Evolutionary conservation across 305 asterid species (phyloP).

Genomic region (Fraxinus latifolia): DNA sequence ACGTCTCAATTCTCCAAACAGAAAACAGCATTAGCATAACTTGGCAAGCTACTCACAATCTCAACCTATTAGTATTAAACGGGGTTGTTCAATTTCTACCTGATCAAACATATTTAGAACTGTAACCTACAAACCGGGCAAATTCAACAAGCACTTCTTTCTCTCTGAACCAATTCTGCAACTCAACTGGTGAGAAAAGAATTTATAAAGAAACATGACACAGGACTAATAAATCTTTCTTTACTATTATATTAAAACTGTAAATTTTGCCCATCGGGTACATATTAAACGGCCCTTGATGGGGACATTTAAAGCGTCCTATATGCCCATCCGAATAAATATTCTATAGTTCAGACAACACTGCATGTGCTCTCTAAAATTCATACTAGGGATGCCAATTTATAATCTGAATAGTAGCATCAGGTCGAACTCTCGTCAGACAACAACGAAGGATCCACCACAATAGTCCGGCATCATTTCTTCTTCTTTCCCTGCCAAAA

Average conservation of each 20-base stretch:
- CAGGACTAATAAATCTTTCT: neutral
- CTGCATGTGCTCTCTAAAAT: neutral
- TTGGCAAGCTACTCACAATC: neutral
- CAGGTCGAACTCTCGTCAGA: too few relatives aligned
- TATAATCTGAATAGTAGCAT: neutral
- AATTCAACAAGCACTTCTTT: neutral
- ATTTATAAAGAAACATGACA: neutral
- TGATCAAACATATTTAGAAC: neutral
- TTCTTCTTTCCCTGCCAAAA: constrained; percentile 69
- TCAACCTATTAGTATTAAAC: neutral
- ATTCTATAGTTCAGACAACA: neutral
- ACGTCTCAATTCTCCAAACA: neutral
- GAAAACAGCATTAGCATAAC: neutral
- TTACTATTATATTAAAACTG: neutral
- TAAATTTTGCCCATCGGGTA: neutral
- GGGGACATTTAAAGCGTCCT: neutral
- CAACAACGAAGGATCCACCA: neutral
- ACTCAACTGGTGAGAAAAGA: neutral
- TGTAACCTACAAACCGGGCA: neutral
- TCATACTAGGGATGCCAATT: neutral
- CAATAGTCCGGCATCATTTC: constrained; percentile 33
- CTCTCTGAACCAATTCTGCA: neutral
- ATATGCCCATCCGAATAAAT: neutral
- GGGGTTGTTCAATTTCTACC: neutral
- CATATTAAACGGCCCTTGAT: neutral